These are phyloP conservation scores for Leccinum subgranulosum DNA, from an alignment of 768 basidiomycete species.

Conservation along the genomic window DNA sequence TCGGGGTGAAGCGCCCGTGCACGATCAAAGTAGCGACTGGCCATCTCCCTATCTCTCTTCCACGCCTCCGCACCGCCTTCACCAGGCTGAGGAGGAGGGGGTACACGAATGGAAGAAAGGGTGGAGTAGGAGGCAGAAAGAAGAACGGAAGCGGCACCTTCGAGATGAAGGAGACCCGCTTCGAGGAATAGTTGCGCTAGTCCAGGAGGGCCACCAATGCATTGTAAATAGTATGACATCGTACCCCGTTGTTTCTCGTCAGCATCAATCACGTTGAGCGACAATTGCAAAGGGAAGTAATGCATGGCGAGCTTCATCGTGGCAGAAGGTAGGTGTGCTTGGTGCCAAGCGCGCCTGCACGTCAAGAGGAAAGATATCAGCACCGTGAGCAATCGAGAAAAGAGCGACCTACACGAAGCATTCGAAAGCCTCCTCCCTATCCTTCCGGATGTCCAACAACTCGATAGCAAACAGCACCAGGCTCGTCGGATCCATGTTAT, in stretches of 20 bases:
- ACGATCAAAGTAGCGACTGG: constrained; percentile 68
- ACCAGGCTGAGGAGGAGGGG: constrained; percentile 45
- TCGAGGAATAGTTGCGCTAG: constrained; percentile 76
- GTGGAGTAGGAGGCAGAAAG: constrained; percentile 73
- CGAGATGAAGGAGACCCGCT: constrained; percentile 76
- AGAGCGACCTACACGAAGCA: constrained; percentile 61
- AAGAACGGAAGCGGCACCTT: constrained; percentile 71
- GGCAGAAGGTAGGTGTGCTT: constrained; percentile 69
- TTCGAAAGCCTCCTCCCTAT: constrained; percentile 77
- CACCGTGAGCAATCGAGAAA: neutral
- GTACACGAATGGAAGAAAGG: constrained; percentile 73
- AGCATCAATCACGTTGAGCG: constrained; percentile 32
- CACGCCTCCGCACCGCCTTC: constrained; percentile 68
- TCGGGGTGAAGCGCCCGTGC: constrained; percentile 57
- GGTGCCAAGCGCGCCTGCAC: constrained; percentile 76
- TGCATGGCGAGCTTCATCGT: constrained; percentile 75
- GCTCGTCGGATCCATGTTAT: constrained; percentile 87
- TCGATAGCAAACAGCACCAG: constrained; percentile 70
- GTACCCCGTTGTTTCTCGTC: constrained; percentile 48
- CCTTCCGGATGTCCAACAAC: constrained; percentile 68
- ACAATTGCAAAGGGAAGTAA: constrained; percentile 60
- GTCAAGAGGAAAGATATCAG: neutral
- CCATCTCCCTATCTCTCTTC: constrained; percentile 70
- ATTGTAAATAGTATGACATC: constrained; percentile 57
- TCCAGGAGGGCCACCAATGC: constrained; percentile 62